Base-by-base conservation (phyloP, 208 protist genomes). In the Angomonas desouzai region DNA sequence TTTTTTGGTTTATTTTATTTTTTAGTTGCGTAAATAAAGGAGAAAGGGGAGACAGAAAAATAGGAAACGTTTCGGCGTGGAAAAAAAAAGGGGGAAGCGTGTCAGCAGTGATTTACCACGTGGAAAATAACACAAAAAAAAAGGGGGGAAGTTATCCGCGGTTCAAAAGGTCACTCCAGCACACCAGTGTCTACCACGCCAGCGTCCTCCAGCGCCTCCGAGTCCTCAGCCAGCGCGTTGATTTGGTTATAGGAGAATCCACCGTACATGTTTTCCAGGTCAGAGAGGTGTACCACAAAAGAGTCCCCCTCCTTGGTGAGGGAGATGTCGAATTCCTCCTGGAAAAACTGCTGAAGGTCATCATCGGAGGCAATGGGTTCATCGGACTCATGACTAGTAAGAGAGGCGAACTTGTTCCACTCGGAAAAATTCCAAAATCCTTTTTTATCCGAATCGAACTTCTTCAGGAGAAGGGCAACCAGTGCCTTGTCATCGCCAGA, bases 201-300 rank as follows among this genome's bases (percentile, higher is more conserved):
- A 7, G 47, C 73, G 27, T 72, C 68, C 29, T 91, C 84, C 20
- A 94, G 75, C 0, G 74, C 56, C 30, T 89, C 82, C 48, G 68
- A 72, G 58, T 94, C 88, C 40, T 84, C 79, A 22, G 74, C 67
- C 7, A 94, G 70, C 7, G 82, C 84, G 63, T 88, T 78, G n/a
- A 86, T 65, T 43, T 85, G 68, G 72, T 94, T 91, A 66, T 76
- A 94, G 25, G 81, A 13, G 55, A 88, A 94, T 0, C 88, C 88
- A 16, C 88, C 88, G 57, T 94, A 94, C 84, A 94, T 91, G 62
- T 89, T 77, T 34, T 88, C 84, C 25, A 94, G 56, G 34, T 94
- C 77, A n/a, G 61, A 34, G 9, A 74, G 20, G 0, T 38, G 61
- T 0, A 91, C 65, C 0, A 88, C 80, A 25, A 79, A 78, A 49